Evolutionary conservation across 306 rosid genomes (phyloP), one percentile per base, ranked within the genome.

Genomic region (Cyclanthera cordifolia): DNA sequence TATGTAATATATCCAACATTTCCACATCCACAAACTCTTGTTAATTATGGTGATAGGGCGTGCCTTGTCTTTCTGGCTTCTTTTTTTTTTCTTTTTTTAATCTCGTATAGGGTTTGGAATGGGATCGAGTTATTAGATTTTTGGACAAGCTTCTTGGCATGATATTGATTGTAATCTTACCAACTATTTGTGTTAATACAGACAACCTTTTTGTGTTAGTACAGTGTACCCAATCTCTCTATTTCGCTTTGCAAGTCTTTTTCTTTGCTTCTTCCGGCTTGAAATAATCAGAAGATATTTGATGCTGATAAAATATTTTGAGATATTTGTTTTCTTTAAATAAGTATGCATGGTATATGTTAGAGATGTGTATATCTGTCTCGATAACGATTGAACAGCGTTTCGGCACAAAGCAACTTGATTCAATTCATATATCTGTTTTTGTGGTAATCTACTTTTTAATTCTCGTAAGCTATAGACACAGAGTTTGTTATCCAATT

Each of bases 121-220:
- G 41, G 41, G 41, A 34, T 25, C 28, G 8, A 66, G 39, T 66
- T 66, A 1, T 66, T 45, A 23, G 39, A 23, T 45, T 43, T 64
- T 11, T 15, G 28, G 12, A 43, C 70, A 1, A 61, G 46, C 13
- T 43, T 12, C 64, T 32, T 58, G 66, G 25, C 66, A 8, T 58
- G 66, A 20, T 41, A 46, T 25, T 4, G 21, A 51, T 17, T 68
- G 70, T 66, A 66, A 66, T 5, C 28, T 48, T 48, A 48, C 72
- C 72, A 25, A 48, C 57, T 68, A 9, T n/a, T 68, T 78, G 48
- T 63, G 67, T 59, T 61, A 47, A 27, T 51, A 64, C 32, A 69
- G 49, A 59, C 71, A 48, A 25, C 41, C 6, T 5, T 34, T 34
- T 34, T 34, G 41, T 34, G 41, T 34, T 34, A 34, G 41, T 34